Evolutionary conservation across 371 early-diverging fungal genomes (phyloP).

Genomic region (Apophysomyces elegans): DNA sequence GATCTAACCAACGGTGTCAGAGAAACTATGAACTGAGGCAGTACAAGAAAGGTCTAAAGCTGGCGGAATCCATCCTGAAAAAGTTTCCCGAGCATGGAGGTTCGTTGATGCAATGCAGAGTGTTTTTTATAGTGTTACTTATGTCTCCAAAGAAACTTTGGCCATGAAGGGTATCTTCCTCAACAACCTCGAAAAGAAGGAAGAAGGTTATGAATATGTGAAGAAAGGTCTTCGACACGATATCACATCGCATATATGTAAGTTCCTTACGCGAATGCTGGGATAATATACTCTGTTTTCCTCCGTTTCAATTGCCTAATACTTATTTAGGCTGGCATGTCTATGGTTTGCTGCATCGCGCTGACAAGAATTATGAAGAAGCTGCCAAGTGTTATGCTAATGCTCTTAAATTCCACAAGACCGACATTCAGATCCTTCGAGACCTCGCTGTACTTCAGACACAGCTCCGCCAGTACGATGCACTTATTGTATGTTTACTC

Average conservation of each 20-base stretch:
- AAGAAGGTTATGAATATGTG: slow-evolving; percentile 90
- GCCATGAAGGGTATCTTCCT: slow-evolving; percentile 95
- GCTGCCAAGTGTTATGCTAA: slow-evolving; percentile 91
- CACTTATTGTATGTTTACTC: slow-evolving; percentile 62
- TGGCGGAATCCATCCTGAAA: slow-evolving; percentile 89
- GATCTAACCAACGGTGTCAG: slow-evolving; percentile 47
- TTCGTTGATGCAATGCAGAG: slow-evolving; percentile 29
- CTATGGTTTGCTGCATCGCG: slow-evolving; percentile 88
- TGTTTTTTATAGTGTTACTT: not conserved
- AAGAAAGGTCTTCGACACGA: slow-evolving; percentile 85
- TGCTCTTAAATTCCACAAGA: slow-evolving; percentile 90
- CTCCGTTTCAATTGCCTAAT: too few relatives aligned
- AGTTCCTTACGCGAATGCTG: slow-evolving; percentile 18
- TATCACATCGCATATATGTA: slow-evolving; percentile 87
- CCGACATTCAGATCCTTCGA: slow-evolving; percentile 89
- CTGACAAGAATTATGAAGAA: slow-evolving; percentile 93
- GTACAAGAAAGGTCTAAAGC: slow-evolving; percentile 94
- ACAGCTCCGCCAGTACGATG: slow-evolving; percentile 89
- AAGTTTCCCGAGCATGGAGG: slow-evolving; percentile 95
- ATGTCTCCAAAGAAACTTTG: slow-evolving; percentile 74
- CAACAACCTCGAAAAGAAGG: slow-evolving; percentile 85
- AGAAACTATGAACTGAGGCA: slow-evolving; percentile 93
- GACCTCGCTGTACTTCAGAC: slow-evolving; percentile 89
- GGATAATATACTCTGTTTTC: too few relatives aligned
- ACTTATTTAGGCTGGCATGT: slow-evolving; percentile 90